Percentiles rank a stretch among this genome's conserved stretches.
Evolutionary conservation across 495 filamentous ascomycete genomes (phyloP).

Genomic region (Rostrohypoxylon terebratum): DNA sequence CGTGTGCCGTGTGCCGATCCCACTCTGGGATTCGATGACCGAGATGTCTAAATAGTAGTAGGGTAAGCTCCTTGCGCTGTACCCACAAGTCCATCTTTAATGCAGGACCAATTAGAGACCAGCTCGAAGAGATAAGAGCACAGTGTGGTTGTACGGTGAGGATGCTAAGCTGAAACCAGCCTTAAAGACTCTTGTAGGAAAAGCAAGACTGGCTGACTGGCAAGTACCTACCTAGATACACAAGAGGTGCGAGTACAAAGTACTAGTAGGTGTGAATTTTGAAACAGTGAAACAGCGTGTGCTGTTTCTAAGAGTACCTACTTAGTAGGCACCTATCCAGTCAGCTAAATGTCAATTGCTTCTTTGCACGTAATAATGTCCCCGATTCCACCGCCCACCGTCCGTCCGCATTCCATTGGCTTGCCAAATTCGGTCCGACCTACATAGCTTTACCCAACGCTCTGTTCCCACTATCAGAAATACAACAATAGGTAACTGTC

Average conservation of each 20-base stretch:
- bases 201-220: no score
- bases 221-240: no score
- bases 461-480: slow-evolving; percentile 1
- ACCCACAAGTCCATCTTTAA: not conserved
- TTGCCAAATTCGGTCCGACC: slow-evolving; percentile 45
- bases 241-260: no score
- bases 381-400: not conserved
- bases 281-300: no score
- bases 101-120: not conserved
- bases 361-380: slow-evolving; percentile 1
- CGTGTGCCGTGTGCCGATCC: not conserved
- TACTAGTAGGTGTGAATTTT: no score
- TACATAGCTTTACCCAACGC: not conserved
- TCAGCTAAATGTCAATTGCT: not conserved
- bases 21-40: not conserved
- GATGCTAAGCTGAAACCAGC: not conserved
- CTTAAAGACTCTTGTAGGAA: not conserved
- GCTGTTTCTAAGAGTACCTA: no score
- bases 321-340: not conserved
- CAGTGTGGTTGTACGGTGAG: not conserved
- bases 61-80: slow-evolving; percentile 7
- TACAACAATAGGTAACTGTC: not conserved
- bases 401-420: slow-evolving; percentile 23
- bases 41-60: not conserved
- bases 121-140: not conserved